Evolutionary conservation across 305 asterid species (phyloP).

Genomic region (Withania somnifera): DNA sequence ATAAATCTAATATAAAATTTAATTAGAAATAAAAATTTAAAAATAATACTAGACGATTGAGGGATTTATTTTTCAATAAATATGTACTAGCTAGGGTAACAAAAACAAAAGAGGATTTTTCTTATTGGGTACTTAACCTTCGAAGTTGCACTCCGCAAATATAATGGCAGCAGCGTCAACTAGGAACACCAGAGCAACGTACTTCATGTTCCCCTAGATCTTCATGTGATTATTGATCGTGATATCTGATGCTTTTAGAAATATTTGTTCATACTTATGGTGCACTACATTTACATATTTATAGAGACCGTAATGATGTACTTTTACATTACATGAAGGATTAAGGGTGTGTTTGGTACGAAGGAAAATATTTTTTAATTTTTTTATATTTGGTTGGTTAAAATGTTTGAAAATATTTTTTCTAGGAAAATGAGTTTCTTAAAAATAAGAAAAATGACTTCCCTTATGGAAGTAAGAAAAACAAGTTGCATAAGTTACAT

Average conservation of each 20-base stretch:
- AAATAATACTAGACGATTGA: not conserved
- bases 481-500: too few species aligned
- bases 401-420: too few species aligned
- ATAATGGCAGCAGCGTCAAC: slow-evolving; percentile 10
- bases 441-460: too few species aligned
- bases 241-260: not conserved
- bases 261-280: not conserved
- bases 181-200: not conserved
- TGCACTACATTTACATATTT: not conserved
- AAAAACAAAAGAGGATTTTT: not conserved
- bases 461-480: too few species aligned
- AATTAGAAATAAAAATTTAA: not conserved
- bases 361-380: too few species aligned
- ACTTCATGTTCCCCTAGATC: not conserved
- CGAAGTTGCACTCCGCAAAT: slow-evolving; percentile 18
- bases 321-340: not conserved
- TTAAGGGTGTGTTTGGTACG: too few species aligned
- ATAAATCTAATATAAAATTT: not conserved
- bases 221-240: not conserved
- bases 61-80: not conserved
- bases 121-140: slow-evolving; percentile 14
- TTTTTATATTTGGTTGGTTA: too few species aligned
- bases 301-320: not conserved
- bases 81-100: not conserved
- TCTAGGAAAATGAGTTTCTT: too few species aligned